These are phyloP conservation scores for Themeda triandra DNA, from an alignment of 176 grass and related monocot species.

Conservation along the genomic window DNA sequence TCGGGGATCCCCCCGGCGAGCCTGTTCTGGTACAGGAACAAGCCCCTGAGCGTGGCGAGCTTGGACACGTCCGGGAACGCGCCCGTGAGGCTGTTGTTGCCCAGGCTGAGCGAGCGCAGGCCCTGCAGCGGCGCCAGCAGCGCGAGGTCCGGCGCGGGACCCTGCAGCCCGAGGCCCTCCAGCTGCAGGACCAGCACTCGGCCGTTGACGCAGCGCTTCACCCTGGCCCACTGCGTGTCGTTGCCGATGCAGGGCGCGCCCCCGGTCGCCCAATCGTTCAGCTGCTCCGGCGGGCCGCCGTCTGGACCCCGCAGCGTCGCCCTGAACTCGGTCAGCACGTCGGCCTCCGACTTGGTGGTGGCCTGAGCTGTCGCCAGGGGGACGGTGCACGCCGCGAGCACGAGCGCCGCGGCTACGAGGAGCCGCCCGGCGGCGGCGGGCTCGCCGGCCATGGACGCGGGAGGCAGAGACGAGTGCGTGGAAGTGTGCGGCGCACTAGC, in stretches of 20 bases:
- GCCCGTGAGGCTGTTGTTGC: slow-evolving; percentile 58
- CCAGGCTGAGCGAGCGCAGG: slow-evolving; percentile 74
- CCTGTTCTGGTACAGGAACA: slow-evolving; percentile 49
- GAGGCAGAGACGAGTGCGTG: background rate
- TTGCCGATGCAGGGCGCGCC: slow-evolving; percentile 1
- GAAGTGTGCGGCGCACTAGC: slow-evolving; percentile 24
- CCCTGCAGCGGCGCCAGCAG: slow-evolving; percentile 31
- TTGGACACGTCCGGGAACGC: slow-evolving; percentile 51
- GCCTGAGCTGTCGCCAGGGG: background rate
- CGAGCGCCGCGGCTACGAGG: slow-evolving; percentile 19
- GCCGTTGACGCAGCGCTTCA: slow-evolving; percentile 4
- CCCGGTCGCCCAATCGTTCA: background rate
- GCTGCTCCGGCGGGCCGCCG: background rate
- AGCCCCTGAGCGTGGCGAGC: slow-evolving; percentile 46
- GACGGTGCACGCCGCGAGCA: background rate
- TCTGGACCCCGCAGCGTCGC: background rate
- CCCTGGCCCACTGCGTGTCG: slow-evolving; percentile 22
- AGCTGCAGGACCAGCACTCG: slow-evolving; percentile 46
- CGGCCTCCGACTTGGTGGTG: slow-evolving; percentile 4
- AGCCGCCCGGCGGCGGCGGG: slow-evolving; percentile 8
- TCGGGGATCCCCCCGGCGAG: slow-evolving; percentile 53
- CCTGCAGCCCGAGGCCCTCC: slow-evolving; percentile 58
- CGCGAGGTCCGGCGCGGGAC: slow-evolving; percentile 25
- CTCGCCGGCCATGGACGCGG: slow-evolving; percentile 52
- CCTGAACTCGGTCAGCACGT: slow-evolving; percentile 42